Base-by-base conservation (phyloP, 2,329 filamentous ascomycete genomes). In the Trichocomaceae sp. region DNA sequence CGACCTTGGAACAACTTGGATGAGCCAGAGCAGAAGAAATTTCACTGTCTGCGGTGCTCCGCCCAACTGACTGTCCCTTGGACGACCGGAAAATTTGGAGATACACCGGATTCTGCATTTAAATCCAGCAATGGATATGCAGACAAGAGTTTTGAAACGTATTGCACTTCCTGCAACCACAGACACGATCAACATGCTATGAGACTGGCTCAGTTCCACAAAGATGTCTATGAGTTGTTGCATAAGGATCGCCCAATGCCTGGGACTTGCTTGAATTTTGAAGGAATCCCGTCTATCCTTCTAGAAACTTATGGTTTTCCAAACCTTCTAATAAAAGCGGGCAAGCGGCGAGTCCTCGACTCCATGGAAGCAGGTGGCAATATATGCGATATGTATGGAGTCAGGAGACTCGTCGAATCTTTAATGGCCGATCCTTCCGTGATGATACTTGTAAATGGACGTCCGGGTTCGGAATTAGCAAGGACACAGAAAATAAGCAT, bases 251-350 rank as follows among this genome's bases (percentile, higher is more conserved):
- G 71, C 1, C 83, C 86, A 0, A 82, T 91, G 75, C 83, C 85
- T 0, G 86, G 87, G 1, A 90, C 86, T 0, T 66, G 89, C 4
- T 74, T 89, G 7, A 74, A 81, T 8, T 65, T 77, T 0, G 66
- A 70, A 1, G 87, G 86, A 0, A 67, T 73, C 15, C 80, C 83
- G 19, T 10, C 17, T 42, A 3, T 1, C 39, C 4, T 35, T 2
- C 12, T 9, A 2, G 39, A 20, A 5, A 3, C 13, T 17, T 9
- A 42, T 22, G 17, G 9, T 2, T 50, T 55, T 31, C 37, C 47
- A 2, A 55, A 55, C 20, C 22, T 22, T 10, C 39, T 55, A 12
- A 55, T 55, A 20, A 19, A 41, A 8, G n/a, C 19, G 4, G 17
- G 33, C 44, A 41, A 22, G 17, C n/a, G 12, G 10, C 5, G 15